Conservation (phyloP, 345 rosid species). For the Carallia pectinifolia region DNA sequence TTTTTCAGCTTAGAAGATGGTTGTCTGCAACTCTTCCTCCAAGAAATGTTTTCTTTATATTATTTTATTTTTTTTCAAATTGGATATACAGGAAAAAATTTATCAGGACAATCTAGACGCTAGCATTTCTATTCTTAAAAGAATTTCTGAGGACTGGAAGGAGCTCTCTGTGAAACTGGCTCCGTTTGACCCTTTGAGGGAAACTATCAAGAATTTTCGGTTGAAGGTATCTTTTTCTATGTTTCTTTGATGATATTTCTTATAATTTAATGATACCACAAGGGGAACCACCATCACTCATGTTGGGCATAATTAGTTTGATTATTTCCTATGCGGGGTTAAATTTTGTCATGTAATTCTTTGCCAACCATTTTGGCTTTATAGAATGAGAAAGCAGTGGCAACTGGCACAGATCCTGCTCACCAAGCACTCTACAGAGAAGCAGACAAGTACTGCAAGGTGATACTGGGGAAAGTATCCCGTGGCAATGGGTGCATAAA, state of each 20-base stretch:
- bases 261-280: neutral
- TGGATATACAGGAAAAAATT: slow-evolving; percentile 47
- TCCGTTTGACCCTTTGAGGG: slow-evolving; percentile 45
- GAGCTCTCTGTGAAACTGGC: slow-evolving; percentile 44
- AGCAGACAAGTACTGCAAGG: slow-evolving; percentile 62
- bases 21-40: neutral
- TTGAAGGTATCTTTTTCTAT: slow-evolving; percentile 45
- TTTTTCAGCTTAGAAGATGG: neutral
- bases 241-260: neutral
- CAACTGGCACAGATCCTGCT: slow-evolving; percentile 31
- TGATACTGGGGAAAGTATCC: slow-evolving; percentile 44
- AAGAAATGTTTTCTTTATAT: neutral
- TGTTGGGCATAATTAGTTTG: neutral
- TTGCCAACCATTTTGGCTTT: slow-evolving; percentile 8
- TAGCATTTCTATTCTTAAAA: slow-evolving; percentile 52
- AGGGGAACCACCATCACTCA: slow-evolving; percentile 6
- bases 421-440: slow-evolving; percentile 35
- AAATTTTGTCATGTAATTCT: neutral
- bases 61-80: neutral
- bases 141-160: slow-evolving; percentile 59
- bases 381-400: slow-evolving; percentile 59
- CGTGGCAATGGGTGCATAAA: slow-evolving; percentile 49
- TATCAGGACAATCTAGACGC: slow-evolving; percentile 62
- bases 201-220: slow-evolving; percentile 49
- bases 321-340: neutral